Conservation (phyloP, 2,329 filamentous ascomycete genomes). For the Fonsecaea multimorphosa region DNA sequence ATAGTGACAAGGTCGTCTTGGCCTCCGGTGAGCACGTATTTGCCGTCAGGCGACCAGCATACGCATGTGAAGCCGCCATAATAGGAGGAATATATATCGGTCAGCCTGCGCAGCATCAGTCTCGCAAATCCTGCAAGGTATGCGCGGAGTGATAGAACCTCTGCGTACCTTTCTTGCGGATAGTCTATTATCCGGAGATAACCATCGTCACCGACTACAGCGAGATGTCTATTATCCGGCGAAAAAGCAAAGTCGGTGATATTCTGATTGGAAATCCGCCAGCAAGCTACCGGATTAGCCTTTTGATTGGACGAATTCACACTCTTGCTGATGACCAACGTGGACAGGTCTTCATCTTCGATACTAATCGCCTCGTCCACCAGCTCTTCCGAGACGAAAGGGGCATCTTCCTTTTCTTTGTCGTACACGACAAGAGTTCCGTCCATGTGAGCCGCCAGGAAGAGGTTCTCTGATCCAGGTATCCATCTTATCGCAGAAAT, state of each 20-base stretch:
- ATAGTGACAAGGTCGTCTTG: conserved; percentile 97
- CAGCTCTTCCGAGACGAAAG: conserved; percentile 74
- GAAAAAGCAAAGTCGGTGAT: conserved; percentile 94
- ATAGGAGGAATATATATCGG: conserved; percentile 87
- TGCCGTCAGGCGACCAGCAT: conserved; percentile 96
- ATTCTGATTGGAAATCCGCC: conserved; percentile 89
- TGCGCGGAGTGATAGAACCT: neutral
- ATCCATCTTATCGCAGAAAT: conserved; percentile 92
- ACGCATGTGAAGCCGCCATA: conserved; percentile 93
- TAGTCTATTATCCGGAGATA: conserved; percentile 90
- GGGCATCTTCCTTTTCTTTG: conserved; percentile 91
- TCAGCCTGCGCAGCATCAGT: conserved; percentile 62
- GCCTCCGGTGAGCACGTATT: conserved; percentile 92
- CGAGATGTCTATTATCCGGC: conserved; percentile 83
- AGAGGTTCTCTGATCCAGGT: conserved; percentile 89
- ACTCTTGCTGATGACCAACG: conserved; percentile 81
- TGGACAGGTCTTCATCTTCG: conserved; percentile 45
- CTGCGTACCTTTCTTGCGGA: conserved; percentile 79
- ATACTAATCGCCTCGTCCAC: conserved; percentile 43
- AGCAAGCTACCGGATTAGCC: conserved; percentile 86
- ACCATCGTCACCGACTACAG: conserved; percentile 90
- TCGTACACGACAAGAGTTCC: conserved; percentile 92
- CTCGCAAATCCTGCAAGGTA: conserved; percentile 17
- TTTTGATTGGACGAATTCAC: conserved; percentile 94
- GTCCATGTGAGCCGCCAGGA: conserved; percentile 90